Evolutionary conservation across 352 stramenopile genomes (phyloP), one percentile per base, ranked within the genome.

Genomic region (Pythium grandisporangium): DNA sequence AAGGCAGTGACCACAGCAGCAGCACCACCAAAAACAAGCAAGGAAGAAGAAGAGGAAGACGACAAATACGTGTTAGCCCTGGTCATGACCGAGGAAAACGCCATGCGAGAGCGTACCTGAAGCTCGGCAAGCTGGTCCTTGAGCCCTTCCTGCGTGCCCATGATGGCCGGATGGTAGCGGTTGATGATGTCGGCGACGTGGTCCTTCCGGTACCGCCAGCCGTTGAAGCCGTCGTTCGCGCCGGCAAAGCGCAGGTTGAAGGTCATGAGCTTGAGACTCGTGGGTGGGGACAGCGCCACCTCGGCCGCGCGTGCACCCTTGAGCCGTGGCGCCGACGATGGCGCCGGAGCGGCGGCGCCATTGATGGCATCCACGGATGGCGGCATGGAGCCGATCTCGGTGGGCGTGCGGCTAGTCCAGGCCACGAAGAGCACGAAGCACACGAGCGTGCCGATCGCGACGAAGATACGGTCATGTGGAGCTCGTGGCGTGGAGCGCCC

Each of bases 221-320:
- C 68, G 55, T 85, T 84, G 39, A 44, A 56, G 12, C 72, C 75
- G 47, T 88, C 75, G 29, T 58, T 72, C 3, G 53, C 75, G 16
- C 71, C 68, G 2, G 70, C 75, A 45, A 83, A 88, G 37, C 75
- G 68, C 48, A 88, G 42, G 59, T 88, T 88, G 54, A 88, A 88
- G n/a, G 75, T 88, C 75, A 88, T 88, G 47, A 88, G 54, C 41
- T 82, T 81, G 45, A 93, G 53, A 34, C 55, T 72, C 37, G 73
- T 40, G 13, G 71, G 63, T 29, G 65, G 58, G n/a, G 61, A 58
- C 29, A 57, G 42, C 11, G 37, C 38, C 45, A 53, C 39, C 25
- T 55, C 35, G 4, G 58, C 47, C 5, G 48, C 46, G 11, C 7
- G 45, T 14, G 38, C 63, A 2, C 53, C 70, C 14, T 77, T 77